Evolutionary conservation across 2,329 filamentous ascomycete genomes (phyloP).

Genomic region (Alternaria atra): DNA sequence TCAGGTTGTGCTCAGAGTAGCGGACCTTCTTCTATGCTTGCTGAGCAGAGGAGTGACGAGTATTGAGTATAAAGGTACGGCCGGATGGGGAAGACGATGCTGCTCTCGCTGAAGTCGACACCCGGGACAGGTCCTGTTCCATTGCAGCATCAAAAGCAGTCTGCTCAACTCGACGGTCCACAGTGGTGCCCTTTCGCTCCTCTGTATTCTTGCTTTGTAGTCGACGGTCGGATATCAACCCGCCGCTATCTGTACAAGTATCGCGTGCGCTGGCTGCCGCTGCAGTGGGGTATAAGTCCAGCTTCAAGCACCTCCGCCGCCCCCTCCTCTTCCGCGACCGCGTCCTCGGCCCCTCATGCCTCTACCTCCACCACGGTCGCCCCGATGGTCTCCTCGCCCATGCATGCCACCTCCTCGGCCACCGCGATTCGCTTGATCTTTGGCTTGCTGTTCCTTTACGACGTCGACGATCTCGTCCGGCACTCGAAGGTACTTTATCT

Average conservation of each 20-base stretch:
- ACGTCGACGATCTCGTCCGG: slow-evolving; percentile 96
- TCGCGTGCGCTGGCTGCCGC: slow-evolving; percentile 5
- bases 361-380: slow-evolving; percentile 59
- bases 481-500: slow-evolving; percentile 99
- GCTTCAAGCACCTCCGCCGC: slow-evolving; percentile 50
- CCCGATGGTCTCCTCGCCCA: slow-evolving; percentile 63
- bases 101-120: slow-evolving; percentile 7
- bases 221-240: neutral
- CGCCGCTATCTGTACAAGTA: slow-evolving; percentile 4
- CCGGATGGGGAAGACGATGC: neutral
- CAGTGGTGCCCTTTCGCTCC: neutral
- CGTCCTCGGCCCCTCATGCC: slow-evolving; percentile 64
- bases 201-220: slow-evolving; percentile 3
- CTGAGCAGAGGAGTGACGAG: neutral
- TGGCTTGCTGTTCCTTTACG: slow-evolving; percentile 90
- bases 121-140: slow-evolving; percentile 4
- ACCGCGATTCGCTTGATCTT: slow-evolving; percentile 67
- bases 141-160: neutral
- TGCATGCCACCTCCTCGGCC: slow-evolving; percentile 73
- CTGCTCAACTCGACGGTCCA: neutral
- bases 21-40: neutral
- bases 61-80: neutral
- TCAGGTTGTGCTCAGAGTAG: neutral
- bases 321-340: slow-evolving; percentile 63
- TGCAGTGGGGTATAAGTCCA: slow-evolving; percentile 1